These are phyloP conservation scores for Vachellia collinsii DNA, from an alignment of 306 rosid genomes.

Conservation along the genomic window DNA sequence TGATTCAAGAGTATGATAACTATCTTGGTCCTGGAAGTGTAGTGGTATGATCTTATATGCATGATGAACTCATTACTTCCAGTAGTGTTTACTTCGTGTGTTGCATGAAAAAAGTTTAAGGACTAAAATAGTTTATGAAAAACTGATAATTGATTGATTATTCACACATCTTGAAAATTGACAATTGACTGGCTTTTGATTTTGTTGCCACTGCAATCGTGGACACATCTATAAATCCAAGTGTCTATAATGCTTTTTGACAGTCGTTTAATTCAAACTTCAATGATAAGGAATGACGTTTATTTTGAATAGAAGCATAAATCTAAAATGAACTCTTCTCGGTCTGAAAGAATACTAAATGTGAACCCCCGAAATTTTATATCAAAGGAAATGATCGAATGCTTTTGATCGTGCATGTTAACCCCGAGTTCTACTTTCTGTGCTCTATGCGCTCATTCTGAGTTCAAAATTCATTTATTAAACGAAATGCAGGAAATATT, in stretches of 20 bases:
- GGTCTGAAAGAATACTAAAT: constrained; percentile 21
- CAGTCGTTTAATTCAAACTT: background rate
- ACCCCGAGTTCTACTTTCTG: background rate
- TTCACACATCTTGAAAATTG: constrained; percentile 15
- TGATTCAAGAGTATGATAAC: constrained; percentile 94
- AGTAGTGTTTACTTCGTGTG: background rate
- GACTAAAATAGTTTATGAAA: constrained; percentile 7
- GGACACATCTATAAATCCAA: background rate
- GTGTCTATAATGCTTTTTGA: constrained; percentile 19
- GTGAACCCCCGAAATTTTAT: constrained; percentile 22
- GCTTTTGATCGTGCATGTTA: constrained; percentile 13
- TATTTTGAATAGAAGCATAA: constrained; percentile 15
- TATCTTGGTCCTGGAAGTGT: constrained; percentile 98
- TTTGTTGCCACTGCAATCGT: background rate
- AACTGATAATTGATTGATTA: background rate
- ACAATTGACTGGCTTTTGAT: background rate
- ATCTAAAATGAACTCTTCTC: constrained; percentile 28
- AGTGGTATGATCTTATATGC: constrained; percentile 62
- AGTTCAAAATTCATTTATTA: constrained; percentile 35
- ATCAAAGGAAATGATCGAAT: constrained; percentile 19
- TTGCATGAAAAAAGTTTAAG: constrained; percentile 3
- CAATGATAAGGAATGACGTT: constrained; percentile 1
- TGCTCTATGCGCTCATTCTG: constrained; percentile 31
- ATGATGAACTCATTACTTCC: background rate
- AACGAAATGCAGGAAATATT: constrained; percentile 71